phyloP scores from a whole-genome alignment of 2,329 filamentous ascomycete species.

The Parastagonospora avenae region DNA sequence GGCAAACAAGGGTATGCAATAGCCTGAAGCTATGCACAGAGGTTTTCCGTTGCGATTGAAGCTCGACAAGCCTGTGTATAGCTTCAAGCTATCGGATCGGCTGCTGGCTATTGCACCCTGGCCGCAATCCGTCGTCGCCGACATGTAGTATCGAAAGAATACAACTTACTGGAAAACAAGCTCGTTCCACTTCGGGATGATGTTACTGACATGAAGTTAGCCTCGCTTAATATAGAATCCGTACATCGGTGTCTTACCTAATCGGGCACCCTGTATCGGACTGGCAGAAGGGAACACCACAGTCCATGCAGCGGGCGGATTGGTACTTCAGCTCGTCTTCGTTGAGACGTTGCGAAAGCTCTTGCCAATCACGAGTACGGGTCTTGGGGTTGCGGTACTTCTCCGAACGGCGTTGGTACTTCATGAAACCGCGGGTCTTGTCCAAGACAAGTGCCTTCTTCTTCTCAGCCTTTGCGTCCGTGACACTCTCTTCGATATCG shows the following conservation, averaged over 20 bases:
- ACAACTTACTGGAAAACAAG: constrained; percentile 56
- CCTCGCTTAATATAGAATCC: neutral
- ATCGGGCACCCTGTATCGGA: constrained; percentile 92
- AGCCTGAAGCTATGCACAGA: no score
- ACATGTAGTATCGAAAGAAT: neutral
- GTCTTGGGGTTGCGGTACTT: constrained; percentile 88
- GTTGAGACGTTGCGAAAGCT: constrained; percentile 83
- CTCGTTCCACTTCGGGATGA: constrained; percentile 97
- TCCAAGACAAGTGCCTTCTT: constrained; percentile 92
- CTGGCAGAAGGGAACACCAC: constrained; percentile 97
- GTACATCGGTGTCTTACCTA: neutral
- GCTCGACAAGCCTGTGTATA: no score
- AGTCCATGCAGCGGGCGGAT: constrained; percentile 97
- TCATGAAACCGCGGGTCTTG: constrained; percentile 98
- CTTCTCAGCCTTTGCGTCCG: constrained; percentile 84
- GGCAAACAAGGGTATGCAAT: no score
- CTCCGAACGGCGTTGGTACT: constrained; percentile 89
- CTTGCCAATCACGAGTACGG: constrained; percentile 89
- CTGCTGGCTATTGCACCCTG: no score
- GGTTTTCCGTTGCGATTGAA: no score
- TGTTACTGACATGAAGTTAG: constrained; percentile 73
- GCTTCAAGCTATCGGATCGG: no score
- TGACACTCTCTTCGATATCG: constrained; percentile 91
- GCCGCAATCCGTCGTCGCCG: no score
- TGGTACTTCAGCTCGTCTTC: constrained; percentile 98